Evolutionary conservation across 768 basidiomycete genomes (phyloP), one percentile per base, ranked within the genome.

Genomic region (Phylloporus sp.): DNA sequence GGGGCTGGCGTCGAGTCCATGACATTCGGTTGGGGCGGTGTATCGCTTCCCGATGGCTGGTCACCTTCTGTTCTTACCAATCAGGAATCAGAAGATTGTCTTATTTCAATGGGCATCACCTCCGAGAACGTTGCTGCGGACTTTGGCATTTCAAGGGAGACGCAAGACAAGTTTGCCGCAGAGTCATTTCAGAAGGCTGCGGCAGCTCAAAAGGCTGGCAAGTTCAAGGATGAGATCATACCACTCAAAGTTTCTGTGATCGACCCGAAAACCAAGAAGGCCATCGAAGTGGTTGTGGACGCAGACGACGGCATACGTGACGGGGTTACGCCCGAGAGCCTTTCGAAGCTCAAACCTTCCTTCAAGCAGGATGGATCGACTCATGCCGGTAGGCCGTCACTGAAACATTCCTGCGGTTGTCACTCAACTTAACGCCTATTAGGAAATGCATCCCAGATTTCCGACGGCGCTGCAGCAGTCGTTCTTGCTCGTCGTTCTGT

Each of bases 381-480:
- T 5, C 87, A 90, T 59, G 90, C 87, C 35, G 86, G 73, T 70
- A 53, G 5, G 68, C 59, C 42, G 48, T 41, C 8, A n/a, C n/a
- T 26, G 37, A 36, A 37, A 34, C 20, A 18, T 38, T 15, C 9
- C 17, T 32, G 21, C 32, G 14, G 28, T 27, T 46, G 55, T 23
- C 39, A 36, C 47, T 45, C 10, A 27, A 46, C 41, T 8, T n/a
- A 46, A 33, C 23, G 5, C 35, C 4, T 22, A 41, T 14, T 54
- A 70, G 81, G 89, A 21, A 95, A 90, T 66, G 85, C 90, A 1
- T 88, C 83, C 3, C 93, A 96, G 63, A 79, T 95, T 38, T 91
- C 91, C 6, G 93, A 96, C 55, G 93, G 92, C 39, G 92, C 92
- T 3, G 89, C 91, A 14, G 92, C 92, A 0, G 90, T 95, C 39